phyloP scores from a whole-genome alignment of 768 basidiomycete species.

The Leucosporidium yakuticum region DNA sequence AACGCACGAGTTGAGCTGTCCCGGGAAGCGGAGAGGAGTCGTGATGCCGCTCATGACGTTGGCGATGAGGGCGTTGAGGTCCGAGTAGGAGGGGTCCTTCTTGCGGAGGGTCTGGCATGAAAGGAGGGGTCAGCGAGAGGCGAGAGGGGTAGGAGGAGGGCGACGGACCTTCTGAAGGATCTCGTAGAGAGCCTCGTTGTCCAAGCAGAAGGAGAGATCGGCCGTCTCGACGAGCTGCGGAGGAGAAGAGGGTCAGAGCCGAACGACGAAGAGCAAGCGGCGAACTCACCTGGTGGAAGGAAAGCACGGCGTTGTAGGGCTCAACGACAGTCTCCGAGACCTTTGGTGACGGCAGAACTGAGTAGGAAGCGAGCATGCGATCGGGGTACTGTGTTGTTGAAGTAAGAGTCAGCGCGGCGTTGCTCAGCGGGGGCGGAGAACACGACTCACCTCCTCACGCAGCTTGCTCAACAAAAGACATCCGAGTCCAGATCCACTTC shows the following conservation, averaged over 20 bases:
- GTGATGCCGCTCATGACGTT: constrained; percentile 93
- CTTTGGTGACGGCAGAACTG: constrained; percentile 55
- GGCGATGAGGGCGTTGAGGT: constrained; percentile 60
- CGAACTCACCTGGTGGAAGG: constrained; percentile 54
- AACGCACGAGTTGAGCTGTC: constrained; percentile 63
- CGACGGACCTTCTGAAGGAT: constrained; percentile 36
- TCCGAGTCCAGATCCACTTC: constrained; percentile 81
- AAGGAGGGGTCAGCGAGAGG: neutral
- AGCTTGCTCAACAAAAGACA: constrained; percentile 72
- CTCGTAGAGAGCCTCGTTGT: constrained; percentile 47
- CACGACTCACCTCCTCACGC: constrained; percentile 53
- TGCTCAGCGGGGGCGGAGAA: too few species aligned
- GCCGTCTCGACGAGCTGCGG: constrained; percentile 59
- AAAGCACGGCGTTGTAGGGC: constrained; percentile 71
- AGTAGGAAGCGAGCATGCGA: constrained; percentile 53
- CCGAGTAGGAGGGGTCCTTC: constrained; percentile 41
- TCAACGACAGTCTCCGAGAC: constrained; percentile 58
- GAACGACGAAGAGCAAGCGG: too few species aligned
- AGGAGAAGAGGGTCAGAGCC: too few species aligned
- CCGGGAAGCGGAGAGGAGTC: constrained; percentile 82
- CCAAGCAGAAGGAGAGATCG: constrained; percentile 71
- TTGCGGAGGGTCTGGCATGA: constrained; percentile 38
- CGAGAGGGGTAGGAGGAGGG: neutral
- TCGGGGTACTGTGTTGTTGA: constrained; percentile 34
- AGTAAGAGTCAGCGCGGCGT: neutral